Evolutionary conservation across 495 filamentous ascomycete genomes (phyloP).

Genomic region (Aspergillus mulundensis): DNA sequence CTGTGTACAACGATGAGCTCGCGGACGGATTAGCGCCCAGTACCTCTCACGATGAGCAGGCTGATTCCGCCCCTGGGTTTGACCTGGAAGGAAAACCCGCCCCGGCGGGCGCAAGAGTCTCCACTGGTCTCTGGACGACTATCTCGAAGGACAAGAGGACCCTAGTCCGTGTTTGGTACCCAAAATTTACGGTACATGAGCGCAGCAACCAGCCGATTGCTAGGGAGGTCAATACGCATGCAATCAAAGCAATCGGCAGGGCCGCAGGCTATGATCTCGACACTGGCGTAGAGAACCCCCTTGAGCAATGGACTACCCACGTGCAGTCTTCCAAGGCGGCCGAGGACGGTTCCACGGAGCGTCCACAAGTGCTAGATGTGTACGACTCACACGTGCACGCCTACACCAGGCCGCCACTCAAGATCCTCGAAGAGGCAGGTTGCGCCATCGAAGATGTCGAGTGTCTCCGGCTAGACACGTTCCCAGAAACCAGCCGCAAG

Average conservation of each 20-base stretch:
- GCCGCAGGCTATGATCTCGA: slow-evolving; percentile 64
- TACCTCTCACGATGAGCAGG: slow-evolving; percentile 7
- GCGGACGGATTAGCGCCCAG: slow-evolving; percentile 43
- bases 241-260: slow-evolving; percentile 58
- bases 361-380: slow-evolving; percentile 35
- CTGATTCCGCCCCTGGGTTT: slow-evolving; percentile 22
- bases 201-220: slow-evolving; percentile 29
- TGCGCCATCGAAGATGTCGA: slow-evolving; percentile 32
- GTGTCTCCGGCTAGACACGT: slow-evolving; percentile 39
- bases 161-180: slow-evolving; percentile 65
- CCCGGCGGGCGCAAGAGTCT: slow-evolving; percentile 30
- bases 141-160: slow-evolving; percentile 65
- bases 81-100: slow-evolving; percentile 26
- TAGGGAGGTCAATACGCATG: slow-evolving; percentile 64
- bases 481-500: slow-evolving; percentile 35
- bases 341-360: slow-evolving; percentile 6
- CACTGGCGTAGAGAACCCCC: slow-evolving; percentile 59
- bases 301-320: slow-evolving; percentile 51
- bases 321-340: slow-evolving; percentile 28
- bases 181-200: slow-evolving; percentile 38
- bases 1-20: slow-evolving; percentile 83
- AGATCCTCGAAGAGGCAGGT: slow-evolving; percentile 29
- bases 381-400: slow-evolving; percentile 44
- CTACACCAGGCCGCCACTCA: slow-evolving; percentile 43
- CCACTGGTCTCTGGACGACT: slow-evolving; percentile 56